Base-by-base conservation (phyloP, 352 stramenopile genomes). In the Lagenidium sp. region DNA sequence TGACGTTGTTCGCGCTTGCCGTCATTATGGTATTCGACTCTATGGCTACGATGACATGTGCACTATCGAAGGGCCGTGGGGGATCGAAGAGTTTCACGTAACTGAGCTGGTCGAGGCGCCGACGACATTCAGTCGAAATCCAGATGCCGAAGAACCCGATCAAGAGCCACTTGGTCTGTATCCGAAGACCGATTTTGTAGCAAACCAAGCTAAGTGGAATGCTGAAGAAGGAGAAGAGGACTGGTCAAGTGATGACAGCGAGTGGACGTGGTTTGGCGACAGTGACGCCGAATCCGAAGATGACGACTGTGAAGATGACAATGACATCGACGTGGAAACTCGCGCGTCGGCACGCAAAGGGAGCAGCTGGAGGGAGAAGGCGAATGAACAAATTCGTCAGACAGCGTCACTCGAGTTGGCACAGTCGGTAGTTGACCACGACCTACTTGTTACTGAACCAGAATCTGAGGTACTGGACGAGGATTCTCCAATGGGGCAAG, bases 31-130 rank as follows among this genome's bases (percentile, higher is more conserved):
- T 11, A 85, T 89, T 38, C 57, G 59, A 5, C 45, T 93, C 43
- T 93, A 93, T 32, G 80, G 80, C 36, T 89, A 85, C 53, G 75
- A 89, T 49, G 77, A 90, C 38, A 63, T 85, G 55, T 85, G 71
- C 44, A 37, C 69, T 36, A 37, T 90, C 20, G 57, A 60, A 36
- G 34, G 28, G 37, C 18, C 55, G 39, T 35, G 52, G 13, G 13
- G 45, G 24, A 50, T 28, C 25, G 53, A 75, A n/a, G 37, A 51
- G 6, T 75, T 63, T 34, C 77, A 87, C 40, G 63, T 90, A 36
- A 90, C 69, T 1, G 77, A 90, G 56, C 66, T 90, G 36, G 71
- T 87, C 4, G 77, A 90, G 53, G 57, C 41, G 15, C 36, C 40
- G 15, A 57, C 50, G 20, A 44, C 37, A 3, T 65, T 71, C 38